These are phyloP conservation scores for Wickerhamomyces hampshirensis DNA, from an alignment of 805 yeast genomes.

Conservation along the genomic window DNA sequence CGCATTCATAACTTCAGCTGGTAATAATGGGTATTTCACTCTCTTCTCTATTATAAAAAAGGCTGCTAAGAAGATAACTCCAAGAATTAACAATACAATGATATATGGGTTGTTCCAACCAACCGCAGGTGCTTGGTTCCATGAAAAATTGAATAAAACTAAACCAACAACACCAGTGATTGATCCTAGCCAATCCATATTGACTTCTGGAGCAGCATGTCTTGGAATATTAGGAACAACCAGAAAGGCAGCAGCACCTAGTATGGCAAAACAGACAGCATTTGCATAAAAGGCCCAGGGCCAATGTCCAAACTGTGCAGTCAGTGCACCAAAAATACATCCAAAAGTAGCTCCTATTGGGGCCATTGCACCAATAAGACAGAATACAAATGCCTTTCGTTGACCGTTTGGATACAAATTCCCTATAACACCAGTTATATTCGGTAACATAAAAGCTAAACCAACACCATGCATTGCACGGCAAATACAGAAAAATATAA, in stretches of 20 bases:
- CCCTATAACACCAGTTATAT: conserved; percentile 54
- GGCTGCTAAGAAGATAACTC: conserved; percentile 35
- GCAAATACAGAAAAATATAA: conserved; percentile 45
- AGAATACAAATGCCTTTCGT: conserved; percentile 48
- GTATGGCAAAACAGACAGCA: conserved; percentile 29
- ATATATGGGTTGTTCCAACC: conserved; percentile 65
- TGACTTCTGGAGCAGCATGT: conserved; percentile 16
- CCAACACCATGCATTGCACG: conserved; percentile 64
- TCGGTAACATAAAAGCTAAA: conserved; percentile 52
- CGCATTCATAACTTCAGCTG: conserved; percentile 39
- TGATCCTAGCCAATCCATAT: conserved; percentile 52
- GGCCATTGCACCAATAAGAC: conserved; percentile 53
- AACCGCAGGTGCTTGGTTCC: conserved; percentile 72
- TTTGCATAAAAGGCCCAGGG: conserved; percentile 46
- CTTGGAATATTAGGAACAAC: conserved; percentile 29
- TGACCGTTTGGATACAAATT: conserved; percentile 40
- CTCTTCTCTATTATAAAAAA: conserved; percentile 47
- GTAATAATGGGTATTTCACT: conserved; percentile 48
- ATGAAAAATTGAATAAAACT: conserved; percentile 58
- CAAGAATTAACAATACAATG: conserved; percentile 49
- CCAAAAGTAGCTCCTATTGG: conserved; percentile 58
- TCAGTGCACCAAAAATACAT: conserved; percentile 44
- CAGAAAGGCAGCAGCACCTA: conserved; percentile 27
- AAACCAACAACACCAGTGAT: conserved; percentile 54
- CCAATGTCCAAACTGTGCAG: conserved; percentile 41